phyloP scores from a whole-genome alignment of 2,329 filamentous ascomycete species.

The Phyllosticta citriasiana region DNA sequence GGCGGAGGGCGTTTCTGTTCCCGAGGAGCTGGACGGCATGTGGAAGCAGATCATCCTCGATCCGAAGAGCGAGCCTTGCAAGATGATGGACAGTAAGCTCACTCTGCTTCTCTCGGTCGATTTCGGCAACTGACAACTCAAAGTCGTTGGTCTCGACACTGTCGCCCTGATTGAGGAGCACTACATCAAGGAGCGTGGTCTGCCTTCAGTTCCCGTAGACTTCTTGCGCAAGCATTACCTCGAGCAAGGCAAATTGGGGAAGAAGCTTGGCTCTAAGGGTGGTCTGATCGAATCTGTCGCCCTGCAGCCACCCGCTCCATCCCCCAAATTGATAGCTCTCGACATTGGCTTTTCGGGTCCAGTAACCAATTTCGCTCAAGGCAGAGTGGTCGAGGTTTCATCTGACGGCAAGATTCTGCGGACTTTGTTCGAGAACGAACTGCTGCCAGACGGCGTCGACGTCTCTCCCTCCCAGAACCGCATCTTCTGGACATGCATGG shows the following conservation, averaged over 20 bases:
- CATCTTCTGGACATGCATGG: conserved; percentile 25
- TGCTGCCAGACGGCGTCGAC: conserved; percentile 24
- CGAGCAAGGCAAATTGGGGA: conserved; percentile 37
- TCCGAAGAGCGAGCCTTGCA: conserved; percentile 22
- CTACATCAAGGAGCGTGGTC: conserved; percentile 41
- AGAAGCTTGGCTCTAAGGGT: conserved; percentile 25
- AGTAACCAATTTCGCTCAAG: neutral
- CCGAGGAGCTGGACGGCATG: conserved; percentile 41
- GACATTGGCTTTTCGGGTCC: conserved; percentile 1
- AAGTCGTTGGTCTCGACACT: conserved; percentile 41
- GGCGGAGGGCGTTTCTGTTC: conserved; percentile 39
- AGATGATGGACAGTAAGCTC: conserved; percentile 34
- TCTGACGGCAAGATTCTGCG: neutral
- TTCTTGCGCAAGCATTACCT: conserved; percentile 39
- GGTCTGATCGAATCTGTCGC: conserved; percentile 21
- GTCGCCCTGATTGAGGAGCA: conserved; percentile 45
- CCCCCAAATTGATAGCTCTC: neutral
- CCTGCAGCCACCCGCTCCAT: neutral
- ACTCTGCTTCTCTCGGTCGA: neutral
- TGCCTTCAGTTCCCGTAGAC: conserved; percentile 31
- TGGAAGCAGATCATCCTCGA: conserved; percentile 34
- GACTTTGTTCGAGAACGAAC: neutral
- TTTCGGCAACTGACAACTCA: neutral
- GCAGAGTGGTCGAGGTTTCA: neutral
- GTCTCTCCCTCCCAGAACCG: conserved; percentile 13